Conservation (phyloP, 1,284 basidiomycete genomes). For the Tylopilus sp. region DNA sequence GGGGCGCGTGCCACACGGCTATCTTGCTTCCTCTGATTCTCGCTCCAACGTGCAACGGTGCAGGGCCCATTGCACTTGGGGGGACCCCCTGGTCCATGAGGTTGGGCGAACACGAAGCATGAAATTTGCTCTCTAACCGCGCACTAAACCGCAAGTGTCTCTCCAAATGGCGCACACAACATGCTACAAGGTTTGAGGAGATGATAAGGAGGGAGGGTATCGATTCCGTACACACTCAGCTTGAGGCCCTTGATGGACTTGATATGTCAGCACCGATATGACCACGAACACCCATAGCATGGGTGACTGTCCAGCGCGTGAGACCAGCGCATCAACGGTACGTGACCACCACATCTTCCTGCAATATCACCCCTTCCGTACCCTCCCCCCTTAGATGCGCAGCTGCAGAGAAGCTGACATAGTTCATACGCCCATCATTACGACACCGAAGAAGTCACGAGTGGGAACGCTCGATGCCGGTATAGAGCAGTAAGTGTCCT, state of each 20-base stretch:
- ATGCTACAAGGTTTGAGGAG: neutral
- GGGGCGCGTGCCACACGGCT: neutral
- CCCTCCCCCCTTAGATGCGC: constrained; percentile 3
- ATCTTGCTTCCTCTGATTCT: neutral
- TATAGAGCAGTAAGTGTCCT: neutral
- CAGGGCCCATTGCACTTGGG: neutral
- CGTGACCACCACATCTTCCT: constrained; percentile 11
- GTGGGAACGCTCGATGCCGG: neutral
- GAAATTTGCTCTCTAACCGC: constrained; percentile 18
- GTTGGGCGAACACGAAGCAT: constrained; percentile 6
- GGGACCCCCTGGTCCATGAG: neutral
- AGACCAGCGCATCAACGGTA: constrained; percentile 3
- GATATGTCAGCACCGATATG: constrained; percentile 12
- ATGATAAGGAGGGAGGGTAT: neutral
- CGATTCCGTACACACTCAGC: constrained; percentile 16
- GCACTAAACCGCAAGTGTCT: neutral
- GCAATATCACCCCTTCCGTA: constrained; percentile 23
- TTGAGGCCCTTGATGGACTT: constrained; percentile 11
- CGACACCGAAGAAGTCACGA: constrained; percentile 16
- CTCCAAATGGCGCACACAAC: neutral
- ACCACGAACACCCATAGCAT: constrained; percentile 9
- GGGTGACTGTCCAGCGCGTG: constrained; percentile 10
- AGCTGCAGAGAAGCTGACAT: constrained; percentile 7
- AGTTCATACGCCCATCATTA: constrained; percentile 8
- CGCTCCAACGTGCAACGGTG: constrained; percentile 8